phyloP scores from a whole-genome alignment of 2,329 filamentous ascomycete species.

The Cercospora citrullina region DNA sequence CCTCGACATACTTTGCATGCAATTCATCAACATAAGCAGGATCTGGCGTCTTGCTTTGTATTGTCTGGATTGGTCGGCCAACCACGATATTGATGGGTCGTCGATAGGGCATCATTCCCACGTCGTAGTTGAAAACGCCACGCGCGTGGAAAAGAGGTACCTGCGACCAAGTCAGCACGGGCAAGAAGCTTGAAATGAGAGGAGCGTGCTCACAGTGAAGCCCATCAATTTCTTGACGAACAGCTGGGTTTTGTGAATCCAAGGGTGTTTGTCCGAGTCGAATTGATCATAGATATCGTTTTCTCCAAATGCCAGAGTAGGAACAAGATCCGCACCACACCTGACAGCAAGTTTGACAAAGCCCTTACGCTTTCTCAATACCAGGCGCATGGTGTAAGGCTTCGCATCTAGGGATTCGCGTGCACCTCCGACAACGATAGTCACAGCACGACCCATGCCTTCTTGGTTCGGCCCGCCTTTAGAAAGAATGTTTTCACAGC shows the following conservation, averaged over 20 bases:
- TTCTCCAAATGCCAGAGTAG: conserved; percentile 89
- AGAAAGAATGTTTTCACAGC: conserved; percentile 82
- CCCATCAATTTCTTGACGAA: conserved; percentile 81
- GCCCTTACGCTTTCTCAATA: conserved; percentile 81
- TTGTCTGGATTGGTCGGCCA: conserved; percentile 74
- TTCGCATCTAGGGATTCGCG: conserved; percentile 87
- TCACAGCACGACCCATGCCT: conserved; percentile 92
- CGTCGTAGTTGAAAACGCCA: conserved; percentile 96
- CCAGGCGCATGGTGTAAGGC: conserved; percentile 72
- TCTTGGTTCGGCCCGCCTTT: conserved; percentile 74
- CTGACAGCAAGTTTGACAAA: conserved; percentile 92
- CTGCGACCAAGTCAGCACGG: conserved; percentile 48
- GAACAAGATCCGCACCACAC: conserved; percentile 90
- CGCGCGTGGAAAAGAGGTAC: conserved; percentile 84
- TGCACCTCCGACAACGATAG: conserved; percentile 91
- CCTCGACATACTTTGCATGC: conserved; percentile 75
- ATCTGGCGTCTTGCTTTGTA: conserved; percentile 63
- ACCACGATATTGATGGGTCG: conserved; percentile 86
- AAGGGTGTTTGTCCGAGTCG: conserved; percentile 71
- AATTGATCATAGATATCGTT: conserved; percentile 95
- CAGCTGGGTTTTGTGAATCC: conserved; percentile 79
- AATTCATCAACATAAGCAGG: conserved; percentile 76
- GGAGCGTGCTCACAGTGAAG: conserved; percentile 88
- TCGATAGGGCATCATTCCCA: conserved; percentile 92
- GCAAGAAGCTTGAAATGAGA: conserved; percentile 54